These are phyloP conservation scores for Parathielavia hyrcaniae DNA, from an alignment of 495 filamentous ascomycete genomes.

Conservation along the genomic window DNA sequence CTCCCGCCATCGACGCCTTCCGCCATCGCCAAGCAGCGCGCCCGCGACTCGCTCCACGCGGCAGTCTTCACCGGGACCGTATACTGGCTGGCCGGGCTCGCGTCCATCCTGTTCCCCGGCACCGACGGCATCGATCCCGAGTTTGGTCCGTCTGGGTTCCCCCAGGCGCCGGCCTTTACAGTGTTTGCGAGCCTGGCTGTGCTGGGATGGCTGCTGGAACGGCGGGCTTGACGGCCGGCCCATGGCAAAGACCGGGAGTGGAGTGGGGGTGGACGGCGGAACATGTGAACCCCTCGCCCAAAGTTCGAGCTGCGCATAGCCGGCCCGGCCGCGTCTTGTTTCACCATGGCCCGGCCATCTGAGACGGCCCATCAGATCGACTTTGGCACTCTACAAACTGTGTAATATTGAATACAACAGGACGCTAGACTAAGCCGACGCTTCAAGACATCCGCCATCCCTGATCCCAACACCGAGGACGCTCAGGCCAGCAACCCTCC, in stretches of 20 bases:
- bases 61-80: slow-evolving; percentile 44
- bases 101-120: slow-evolving; percentile 46
- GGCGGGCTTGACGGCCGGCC: background rate
- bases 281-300: background rate
- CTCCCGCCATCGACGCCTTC: slow-evolving; percentile 15
- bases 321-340: background rate
- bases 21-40: slow-evolving; percentile 12
- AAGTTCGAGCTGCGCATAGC: too few species aligned
- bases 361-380: too few species aligned
- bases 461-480: too few species aligned
- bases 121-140: slow-evolving; percentile 49
- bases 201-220: slow-evolving; percentile 35
- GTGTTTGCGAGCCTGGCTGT: slow-evolving; percentile 24
- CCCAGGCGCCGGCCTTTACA: slow-evolving; percentile 40
- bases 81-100: slow-evolving; percentile 48
- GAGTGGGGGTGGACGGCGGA: background rate
- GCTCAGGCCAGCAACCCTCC: too few species aligned
- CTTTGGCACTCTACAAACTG: too few species aligned
- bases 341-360: background rate
- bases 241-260: background rate
- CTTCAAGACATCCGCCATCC: too few species aligned
- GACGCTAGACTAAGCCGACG: too few species aligned
- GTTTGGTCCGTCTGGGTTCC: slow-evolving; percentile 47
- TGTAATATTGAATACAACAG: too few species aligned
- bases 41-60: slow-evolving; percentile 31